Evolutionary conservation across 768 basidiomycete genomes (phyloP), one percentile per base, ranked within the genome.

Genomic region (Tulasnella sp.): DNA sequence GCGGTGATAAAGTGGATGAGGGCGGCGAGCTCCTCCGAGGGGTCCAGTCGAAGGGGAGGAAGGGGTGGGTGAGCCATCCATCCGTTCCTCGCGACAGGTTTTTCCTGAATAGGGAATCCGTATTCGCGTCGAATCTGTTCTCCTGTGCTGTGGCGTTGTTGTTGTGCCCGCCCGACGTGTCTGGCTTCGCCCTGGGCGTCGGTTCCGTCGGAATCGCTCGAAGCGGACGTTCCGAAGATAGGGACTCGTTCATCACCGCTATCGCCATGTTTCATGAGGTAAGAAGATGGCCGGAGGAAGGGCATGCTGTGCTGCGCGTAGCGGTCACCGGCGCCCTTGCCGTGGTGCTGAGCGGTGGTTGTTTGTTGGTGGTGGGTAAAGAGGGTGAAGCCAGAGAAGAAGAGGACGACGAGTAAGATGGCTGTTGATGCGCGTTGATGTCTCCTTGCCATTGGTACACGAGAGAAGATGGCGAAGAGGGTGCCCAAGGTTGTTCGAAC

Each of bases 1-100:
- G 91, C 91, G 0, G 90, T 90, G 58, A 95, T 87, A 85, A 94
- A 95, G 79, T 89, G 90, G 2, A 92, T 89, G 72, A 94, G 86
- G 3, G 94, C 92, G 1, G 92, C 93, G 27, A 95, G 89, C 83
- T 95, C 94, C 83, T 94, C 88, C 0, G 86, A 84, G 0, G 86
- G 83, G 56, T 87, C 85, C 79, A 94, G 88, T 19, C 84, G 75
- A 56, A 93, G 82, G 40, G 89, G 86, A 0, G 87, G 85, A 82
- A 71, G 75, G 84, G 82, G 80, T 18, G 56, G 39, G n/a, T 31
- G 62, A 34, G 31, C 62, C 14, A 27, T 34, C 62, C 62, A 68
- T 27, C 62, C 62, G 27, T 68, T 68, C 62, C 62, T 7, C 31
- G n/a, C 27, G 12, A 68, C 62, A 14, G 62, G 62, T 18, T 34